Evolutionary conservation across 1,284 basidiomycete genomes (phyloP), one percentile per base, ranked within the genome.

Genomic region (Moniliella sp.): DNA sequence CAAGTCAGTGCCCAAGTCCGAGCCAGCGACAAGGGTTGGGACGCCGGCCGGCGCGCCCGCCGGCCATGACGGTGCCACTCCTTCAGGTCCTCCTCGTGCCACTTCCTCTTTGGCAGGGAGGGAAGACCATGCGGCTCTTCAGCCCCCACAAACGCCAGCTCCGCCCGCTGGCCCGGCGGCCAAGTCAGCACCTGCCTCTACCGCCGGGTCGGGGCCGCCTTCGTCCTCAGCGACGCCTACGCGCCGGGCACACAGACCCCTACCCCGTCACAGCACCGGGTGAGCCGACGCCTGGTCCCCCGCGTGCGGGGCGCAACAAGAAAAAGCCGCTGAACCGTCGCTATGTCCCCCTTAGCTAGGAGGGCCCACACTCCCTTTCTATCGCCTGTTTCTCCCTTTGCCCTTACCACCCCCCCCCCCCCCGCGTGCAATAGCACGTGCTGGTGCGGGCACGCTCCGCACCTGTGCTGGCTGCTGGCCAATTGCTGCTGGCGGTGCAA

Each of bases 281-380:
- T n/a, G 37, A 25, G 12, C 27, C 32, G 15, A 18, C 7, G 5
- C 21, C 21, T 23, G 26, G 28, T 18, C 25, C 37, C 13, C 38
- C 40, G n/a, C 32, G 32, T 26, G 37, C 36, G 18, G 43, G 44
- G 14, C 46, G 37, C 3, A 42, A 36, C 12, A 58, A 53, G 37
- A 58, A 57, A 42, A 43, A 48, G 36, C 49, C 55, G 9, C 48
- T 57, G 32, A 55, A 52, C 38, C 47, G 39, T 18, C 45, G 56
- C 18, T 58, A 58, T 29, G 54, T 58, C 9, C 46, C 51, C 11
- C 46, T 56, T 9, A 50, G 53, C 34, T 56, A 39, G 16, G 19
- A 23, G 13, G 18, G 16, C 25, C n/a, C n/a, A n/a, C n/a, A n/a
- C n/a, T n/a, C n/a, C n/a, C n/a, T n/a, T n/a, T n/a, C n/a, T n/a